Evolutionary conservation across 208 protist species (phyloP).

Genomic region (Crithidia sp.): DNA sequence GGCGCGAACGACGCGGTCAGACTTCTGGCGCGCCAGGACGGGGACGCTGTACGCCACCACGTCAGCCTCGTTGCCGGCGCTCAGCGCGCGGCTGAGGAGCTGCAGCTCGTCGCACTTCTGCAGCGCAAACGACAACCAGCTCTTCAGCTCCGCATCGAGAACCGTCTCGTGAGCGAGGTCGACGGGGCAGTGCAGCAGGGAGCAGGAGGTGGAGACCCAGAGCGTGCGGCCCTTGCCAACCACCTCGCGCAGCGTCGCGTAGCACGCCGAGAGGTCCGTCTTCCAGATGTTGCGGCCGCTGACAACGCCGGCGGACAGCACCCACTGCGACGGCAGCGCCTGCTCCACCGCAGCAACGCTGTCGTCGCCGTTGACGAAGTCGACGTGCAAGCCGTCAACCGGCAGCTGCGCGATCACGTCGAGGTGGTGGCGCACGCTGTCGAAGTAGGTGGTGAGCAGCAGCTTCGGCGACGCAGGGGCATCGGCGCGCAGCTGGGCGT

Average conservation of each 20-base stretch:
- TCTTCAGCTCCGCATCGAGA: constrained; percentile 57
- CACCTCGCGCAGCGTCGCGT: constrained; percentile 28
- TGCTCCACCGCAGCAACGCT: constrained; percentile 41
- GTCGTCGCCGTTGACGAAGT: constrained; percentile 45
- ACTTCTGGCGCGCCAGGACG: constrained; percentile 29
- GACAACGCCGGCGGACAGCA: constrained; percentile 82
- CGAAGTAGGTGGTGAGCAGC: constrained; percentile 89
- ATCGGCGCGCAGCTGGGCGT: constrained; percentile 33
- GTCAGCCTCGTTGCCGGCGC: constrained; percentile 26
- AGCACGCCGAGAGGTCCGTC: constrained; percentile 43
- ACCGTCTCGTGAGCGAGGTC: constrained; percentile 62
- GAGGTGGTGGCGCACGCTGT: constrained; percentile 63
- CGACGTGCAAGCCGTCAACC: constrained; percentile 86
- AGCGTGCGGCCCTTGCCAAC: constrained; percentile 35
- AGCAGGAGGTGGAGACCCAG: constrained; percentile 82
- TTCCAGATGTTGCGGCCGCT: constrained; percentile 90
- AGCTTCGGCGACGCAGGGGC: constrained; percentile 36
- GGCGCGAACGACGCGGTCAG: constrained; percentile 42
- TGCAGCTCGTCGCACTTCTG: constrained; percentile 85
- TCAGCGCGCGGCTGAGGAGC: constrained; percentile 51
- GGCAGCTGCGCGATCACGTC: constrained; percentile 39
- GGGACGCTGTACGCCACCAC: constrained; percentile 47
- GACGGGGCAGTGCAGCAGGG: constrained; percentile 81
- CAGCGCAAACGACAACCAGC: constrained; percentile 78
- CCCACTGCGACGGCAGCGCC: constrained; percentile 47